These are phyloP conservation scores for Sinapis alba DNA, from an alignment of 441 rosid genomes.

Conservation along the genomic window DNA sequence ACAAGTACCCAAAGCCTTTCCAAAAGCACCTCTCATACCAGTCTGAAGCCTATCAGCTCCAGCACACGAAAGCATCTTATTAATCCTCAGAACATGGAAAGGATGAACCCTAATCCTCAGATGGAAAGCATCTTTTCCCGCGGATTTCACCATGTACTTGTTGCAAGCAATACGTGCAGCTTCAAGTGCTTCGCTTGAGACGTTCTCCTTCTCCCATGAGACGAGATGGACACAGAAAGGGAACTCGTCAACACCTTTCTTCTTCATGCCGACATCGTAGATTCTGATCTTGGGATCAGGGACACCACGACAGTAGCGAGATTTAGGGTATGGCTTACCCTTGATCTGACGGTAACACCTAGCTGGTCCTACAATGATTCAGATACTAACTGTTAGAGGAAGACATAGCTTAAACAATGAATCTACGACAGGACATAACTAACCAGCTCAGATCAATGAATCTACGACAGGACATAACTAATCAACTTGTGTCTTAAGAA, in stretches of 20 bases:
- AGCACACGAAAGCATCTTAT: conserved; percentile 98
- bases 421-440: not conserved
- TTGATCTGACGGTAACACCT: conserved; percentile 93
- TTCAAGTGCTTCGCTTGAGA: conserved; percentile 89
- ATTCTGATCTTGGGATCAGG: conserved; percentile 91
- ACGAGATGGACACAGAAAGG: conserved; percentile 92
- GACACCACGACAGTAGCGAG: conserved; percentile 87
- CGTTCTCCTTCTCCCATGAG: conserved; percentile 92
- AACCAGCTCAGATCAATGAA: no score
- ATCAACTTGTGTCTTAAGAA: no score
- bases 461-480: no score
- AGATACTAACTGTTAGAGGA: not conserved
- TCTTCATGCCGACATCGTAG: conserved; percentile 94
- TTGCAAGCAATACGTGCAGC: conserved; percentile 96
- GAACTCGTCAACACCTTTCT: conserved; percentile 87
- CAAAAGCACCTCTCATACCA: conserved; percentile 78
- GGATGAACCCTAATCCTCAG: conserved; percentile 89
- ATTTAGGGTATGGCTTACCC: conserved; percentile 87
- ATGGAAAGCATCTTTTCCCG: conserved; percentile 93
- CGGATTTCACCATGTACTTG: conserved; percentile 86
- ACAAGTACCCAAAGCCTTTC: conserved; percentile 63
- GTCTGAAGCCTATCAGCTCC: conserved; percentile 97
- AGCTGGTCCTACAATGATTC: conserved; percentile 66
- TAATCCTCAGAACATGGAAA: conserved; percentile 87
- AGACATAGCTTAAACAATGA: not conserved